Base-by-base conservation (phyloP, 139 green algal genomes). In the Zygnema circumcarinatum region DNA sequence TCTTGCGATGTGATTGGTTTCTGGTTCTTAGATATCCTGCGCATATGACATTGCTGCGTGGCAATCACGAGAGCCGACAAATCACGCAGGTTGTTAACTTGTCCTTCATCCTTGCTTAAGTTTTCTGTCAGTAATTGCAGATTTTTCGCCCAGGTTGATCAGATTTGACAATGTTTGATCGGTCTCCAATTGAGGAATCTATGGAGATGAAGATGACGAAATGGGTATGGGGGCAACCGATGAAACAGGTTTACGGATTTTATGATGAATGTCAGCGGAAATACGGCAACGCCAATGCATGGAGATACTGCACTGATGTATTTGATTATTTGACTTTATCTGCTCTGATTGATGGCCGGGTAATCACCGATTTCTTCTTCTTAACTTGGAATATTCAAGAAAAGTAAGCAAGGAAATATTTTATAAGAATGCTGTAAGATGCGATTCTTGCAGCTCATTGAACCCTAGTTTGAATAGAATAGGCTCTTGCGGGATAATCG, bases 241-340 rank as follows among this genome's bases (percentile, higher is more conserved):
- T n/a, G n/a, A n/a, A n/a, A n/a, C 84, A 89, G 86, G 96, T 99
- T 81, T 99, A 99, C 89, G 97, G 97, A 36, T 99, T 99, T 87
- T 99, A 98, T 88, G 97, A 99, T 68, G 97, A 99, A 89, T 99
- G 97, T 89, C 92, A 99, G 74, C 92, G 97, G 25, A 99, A 99
- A 92, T 99, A 99, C 81, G 97, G 97, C 41, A 98, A 98, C 40
- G 96, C 98, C 16, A 99, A 99, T 83, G 97, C 97, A 3, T 99
- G 97, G 97, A 92, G 97, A 35, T 99, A 98, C 90, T 99, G 97
- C 93, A 99, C 97, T 25, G 97, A 99, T 29, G 97, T 99, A 3
- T 99, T 99, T 92, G 97, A 99, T 91, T 99, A 98, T 91, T 93
- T 99, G 11, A 98, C 94, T 2, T 90, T 98, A 2, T 95, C 95